A percentile compares a stretch with the other conserved stretches of the same genome.
These are phyloP conservation scores for Russula vinacea DNA, from an alignment of 768 basidiomycete genomes.

Conservation along the genomic window DNA sequence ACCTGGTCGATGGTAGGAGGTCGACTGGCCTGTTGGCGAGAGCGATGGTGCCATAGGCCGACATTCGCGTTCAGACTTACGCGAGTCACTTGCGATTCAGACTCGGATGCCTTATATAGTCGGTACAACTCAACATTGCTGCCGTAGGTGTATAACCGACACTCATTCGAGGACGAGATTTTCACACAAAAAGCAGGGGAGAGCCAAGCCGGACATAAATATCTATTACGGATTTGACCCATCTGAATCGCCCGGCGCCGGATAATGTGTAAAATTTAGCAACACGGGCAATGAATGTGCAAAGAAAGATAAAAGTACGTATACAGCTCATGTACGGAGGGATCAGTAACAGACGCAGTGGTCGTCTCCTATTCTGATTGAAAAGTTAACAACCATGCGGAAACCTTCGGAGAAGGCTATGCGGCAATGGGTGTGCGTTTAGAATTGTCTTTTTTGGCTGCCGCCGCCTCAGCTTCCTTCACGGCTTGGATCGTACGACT, in stretches of 20 bases:
- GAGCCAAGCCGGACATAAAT: constrained; percentile 7
- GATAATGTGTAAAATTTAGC: constrained; percentile 17
- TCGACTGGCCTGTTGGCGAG: constrained; percentile 33
- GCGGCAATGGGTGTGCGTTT: constrained; percentile 38
- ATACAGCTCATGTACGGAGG: constrained; percentile 45
- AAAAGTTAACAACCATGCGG: background rate
- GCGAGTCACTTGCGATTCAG: background rate
- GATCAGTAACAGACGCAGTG: constrained; percentile 15
- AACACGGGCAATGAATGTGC: constrained; percentile 16
- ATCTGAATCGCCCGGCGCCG: background rate
- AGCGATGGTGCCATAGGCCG: constrained; percentile 67
- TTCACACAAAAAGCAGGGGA: background rate
- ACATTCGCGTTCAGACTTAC: constrained; percentile 45
- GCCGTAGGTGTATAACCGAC: background rate
- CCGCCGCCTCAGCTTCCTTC: constrained; percentile 58
- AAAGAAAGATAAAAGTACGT: constrained; percentile 56
- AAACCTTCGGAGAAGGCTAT: constrained; percentile 10
- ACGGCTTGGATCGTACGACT: constrained; percentile 61
- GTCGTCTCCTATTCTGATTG: constrained; percentile 4
- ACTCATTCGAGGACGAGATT: background rate
- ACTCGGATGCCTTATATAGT: background rate
- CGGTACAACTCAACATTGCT: background rate
- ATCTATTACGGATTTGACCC: constrained; percentile 19
- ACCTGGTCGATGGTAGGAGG: constrained; percentile 48
- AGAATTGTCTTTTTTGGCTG: constrained; percentile 60